Evolutionary conservation across 768 basidiomycete species (phyloP).

Genomic region (Hericium rajendrae): DNA sequence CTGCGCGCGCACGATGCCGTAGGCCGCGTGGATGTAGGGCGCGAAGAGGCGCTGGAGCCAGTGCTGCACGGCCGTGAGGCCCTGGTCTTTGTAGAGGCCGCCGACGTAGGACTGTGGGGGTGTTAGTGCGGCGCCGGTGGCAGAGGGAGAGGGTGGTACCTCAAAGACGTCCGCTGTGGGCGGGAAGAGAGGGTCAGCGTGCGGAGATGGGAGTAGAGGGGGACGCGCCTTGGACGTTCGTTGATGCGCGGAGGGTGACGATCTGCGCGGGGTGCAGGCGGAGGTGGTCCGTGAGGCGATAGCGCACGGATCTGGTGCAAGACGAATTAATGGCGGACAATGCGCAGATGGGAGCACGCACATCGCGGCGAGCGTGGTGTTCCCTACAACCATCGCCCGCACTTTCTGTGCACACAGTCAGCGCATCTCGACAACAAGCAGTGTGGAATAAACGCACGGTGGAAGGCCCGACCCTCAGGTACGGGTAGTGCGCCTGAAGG

Average conservation of each 20-base stretch:
- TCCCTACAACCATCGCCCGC: constrained; percentile 64
- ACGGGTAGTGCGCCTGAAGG: constrained; percentile 54
- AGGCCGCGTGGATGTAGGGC: constrained; percentile 56
- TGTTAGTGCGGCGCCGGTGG: too few relatives aligned
- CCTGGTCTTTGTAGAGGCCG: constrained; percentile 66
- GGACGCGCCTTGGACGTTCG: constrained; percentile 58
- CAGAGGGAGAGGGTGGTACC: constrained; percentile 28
- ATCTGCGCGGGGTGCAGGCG: constrained; percentile 65
- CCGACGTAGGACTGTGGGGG: constrained; percentile 59
- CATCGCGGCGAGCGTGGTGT: constrained; percentile 65
- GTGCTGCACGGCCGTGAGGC: constrained; percentile 38
- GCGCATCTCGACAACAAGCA: constrained; percentile 1
- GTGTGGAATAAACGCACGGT: constrained; percentile 35
- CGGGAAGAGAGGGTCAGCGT: not conserved
- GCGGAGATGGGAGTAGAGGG: constrained; percentile 1
- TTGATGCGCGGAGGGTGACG: constrained; percentile 58
- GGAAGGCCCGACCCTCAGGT: constrained; percentile 66
- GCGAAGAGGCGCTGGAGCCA: constrained; percentile 59
- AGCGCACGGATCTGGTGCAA: constrained; percentile 44
- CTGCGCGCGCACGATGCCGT: constrained; percentile 51
- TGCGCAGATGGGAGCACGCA: constrained; percentile 19
- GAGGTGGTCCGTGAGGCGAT: constrained; percentile 52
- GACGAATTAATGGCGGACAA: too few relatives aligned
- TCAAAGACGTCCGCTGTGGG: constrained; percentile 68
- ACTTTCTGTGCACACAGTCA: constrained; percentile 51